Base-by-base conservation (phyloP, 257 asterid species). In the Fraxinus pennsylvanica region DNA sequence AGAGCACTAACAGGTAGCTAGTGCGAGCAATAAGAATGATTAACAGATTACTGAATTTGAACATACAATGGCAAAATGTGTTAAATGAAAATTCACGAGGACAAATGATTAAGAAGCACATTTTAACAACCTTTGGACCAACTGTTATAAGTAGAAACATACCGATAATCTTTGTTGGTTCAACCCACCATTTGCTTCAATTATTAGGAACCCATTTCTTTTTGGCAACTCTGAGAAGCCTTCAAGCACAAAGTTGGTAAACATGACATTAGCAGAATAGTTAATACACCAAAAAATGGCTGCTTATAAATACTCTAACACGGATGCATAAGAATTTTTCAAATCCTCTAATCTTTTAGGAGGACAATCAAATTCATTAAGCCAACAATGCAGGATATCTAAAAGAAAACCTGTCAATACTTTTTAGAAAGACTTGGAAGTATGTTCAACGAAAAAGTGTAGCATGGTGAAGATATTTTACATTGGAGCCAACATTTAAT, bases 161-260 rank as follows among this genome's bases (percentile, higher is more conserved):
- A 95, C 99, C 88, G 99, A 94, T 83, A 96, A 85, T 82, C 99
- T 79, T 86, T 96, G 99, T 78, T 96, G 99, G 91, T 96, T 96
- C 87, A 96, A 81, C 43, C 99, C 99, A 82, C 99, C 99, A 80
- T 96, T 96, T 78, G 99, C 99, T 89, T 96, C 99, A 73, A 96
- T 91, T 84, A 96, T 93, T 69, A 93, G 90, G 90, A 43, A 96
- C 57, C 99, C 98, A 76, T 92, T 96, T 38, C 98, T 89, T 76
- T 82, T 88, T 35, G 97, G 92, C 75, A 92, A 57, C 84, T 89
- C 96, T n/a, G 87, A 75, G 72, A 80, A 80, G 25, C 94, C 91
- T 91, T 80, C 75, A 85, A 61, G 67, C 78, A 83, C 75, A 75
- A 78, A 80, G 50, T 79, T 33, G 61, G 69, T 9, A 78, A 74